These are phyloP conservation scores for Rugonectria rugulosa DNA, from an alignment of 2,329 filamentous ascomycete species.

Conservation along the genomic window DNA sequence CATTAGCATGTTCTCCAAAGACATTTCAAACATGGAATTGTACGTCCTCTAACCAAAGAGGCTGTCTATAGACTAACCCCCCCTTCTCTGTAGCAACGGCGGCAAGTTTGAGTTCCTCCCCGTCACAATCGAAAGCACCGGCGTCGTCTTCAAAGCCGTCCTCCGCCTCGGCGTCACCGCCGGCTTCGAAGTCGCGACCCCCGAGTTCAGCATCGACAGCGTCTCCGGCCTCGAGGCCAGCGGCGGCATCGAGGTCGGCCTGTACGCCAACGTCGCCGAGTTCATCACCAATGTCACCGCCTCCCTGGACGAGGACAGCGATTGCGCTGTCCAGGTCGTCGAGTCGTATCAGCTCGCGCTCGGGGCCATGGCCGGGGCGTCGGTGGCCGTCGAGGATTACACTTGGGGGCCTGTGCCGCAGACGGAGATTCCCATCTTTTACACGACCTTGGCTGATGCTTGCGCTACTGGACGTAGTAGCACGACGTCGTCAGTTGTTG, in stretches of 20 bases:
- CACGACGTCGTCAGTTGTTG: constrained; percentile 30
- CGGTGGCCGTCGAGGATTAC: constrained; percentile 49
- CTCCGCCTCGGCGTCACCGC: constrained; percentile 56
- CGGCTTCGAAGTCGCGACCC: constrained; percentile 44
- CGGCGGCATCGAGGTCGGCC: constrained; percentile 55
- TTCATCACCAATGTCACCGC: constrained; percentile 60
- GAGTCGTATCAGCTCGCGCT: constrained; percentile 61
- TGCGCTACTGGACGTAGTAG: constrained; percentile 44
- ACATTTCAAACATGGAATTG: constrained; percentile 57
- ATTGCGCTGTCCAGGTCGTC: constrained; percentile 55
- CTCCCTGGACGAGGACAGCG: constrained; percentile 40
- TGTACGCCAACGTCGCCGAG: constrained; percentile 62
- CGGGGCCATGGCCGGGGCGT: constrained; percentile 62
- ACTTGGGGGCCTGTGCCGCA: constrained; percentile 59
- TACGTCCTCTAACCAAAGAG: constrained; percentile 44
- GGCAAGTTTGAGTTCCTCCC: constrained; percentile 65
- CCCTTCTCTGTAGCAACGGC: constrained; percentile 50
- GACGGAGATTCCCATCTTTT: constrained; percentile 59
- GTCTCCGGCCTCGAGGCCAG: constrained; percentile 37
- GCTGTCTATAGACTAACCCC: not conserved
- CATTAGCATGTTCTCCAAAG: constrained; percentile 57
- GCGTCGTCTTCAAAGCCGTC: constrained; percentile 52
- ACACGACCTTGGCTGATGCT: constrained; percentile 55
- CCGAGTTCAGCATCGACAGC: constrained; percentile 1
- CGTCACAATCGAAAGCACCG: constrained; percentile 54